A percentile compares a stretch with the other conserved stretches of the same genome.
phyloP scores from a whole-genome alignment of 306 rosid species.

The Fagus crenata region DNA sequence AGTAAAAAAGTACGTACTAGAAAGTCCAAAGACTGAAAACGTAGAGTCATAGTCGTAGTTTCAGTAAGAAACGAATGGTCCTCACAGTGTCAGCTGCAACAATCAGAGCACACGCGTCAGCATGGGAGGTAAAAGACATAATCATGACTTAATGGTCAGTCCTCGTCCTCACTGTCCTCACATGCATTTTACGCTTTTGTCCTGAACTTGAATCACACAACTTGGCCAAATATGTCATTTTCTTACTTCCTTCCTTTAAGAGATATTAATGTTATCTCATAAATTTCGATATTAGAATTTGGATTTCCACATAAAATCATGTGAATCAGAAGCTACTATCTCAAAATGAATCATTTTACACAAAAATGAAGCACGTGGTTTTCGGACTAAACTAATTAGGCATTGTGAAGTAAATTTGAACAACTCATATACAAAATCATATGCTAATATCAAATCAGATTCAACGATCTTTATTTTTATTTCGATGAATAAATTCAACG shows the following conservation, averaged over 20 bases:
- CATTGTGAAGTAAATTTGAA: no score
- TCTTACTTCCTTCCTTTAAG: no score
- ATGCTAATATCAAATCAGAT: no score
- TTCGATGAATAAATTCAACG: background rate
- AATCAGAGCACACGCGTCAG: slow-evolving; percentile 58
- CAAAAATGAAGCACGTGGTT: no score
- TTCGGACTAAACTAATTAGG: no score
- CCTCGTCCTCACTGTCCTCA: background rate
- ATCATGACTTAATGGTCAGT: slow-evolving; percentile 26
- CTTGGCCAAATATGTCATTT: background rate
- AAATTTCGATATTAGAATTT: no score
- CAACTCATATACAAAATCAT: no score
- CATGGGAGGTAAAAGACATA: slow-evolving; percentile 49
- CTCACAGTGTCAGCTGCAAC: slow-evolving; percentile 29
- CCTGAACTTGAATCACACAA: background rate
- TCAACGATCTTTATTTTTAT: no score
- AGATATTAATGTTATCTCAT: no score
- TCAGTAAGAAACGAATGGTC: slow-evolving; percentile 28
- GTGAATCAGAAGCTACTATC: no score
- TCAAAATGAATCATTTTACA: no score
- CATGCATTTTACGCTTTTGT: slow-evolving; percentile 11
- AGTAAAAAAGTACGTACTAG: background rate
- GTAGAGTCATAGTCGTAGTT: slow-evolving; percentile 31
- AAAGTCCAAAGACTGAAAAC: background rate
- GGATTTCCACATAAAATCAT: no score